phyloP scores from a whole-genome alignment of 371 early-diverging fungal genomes.

The Paramicrosporidium saccamoebae region DNA sequence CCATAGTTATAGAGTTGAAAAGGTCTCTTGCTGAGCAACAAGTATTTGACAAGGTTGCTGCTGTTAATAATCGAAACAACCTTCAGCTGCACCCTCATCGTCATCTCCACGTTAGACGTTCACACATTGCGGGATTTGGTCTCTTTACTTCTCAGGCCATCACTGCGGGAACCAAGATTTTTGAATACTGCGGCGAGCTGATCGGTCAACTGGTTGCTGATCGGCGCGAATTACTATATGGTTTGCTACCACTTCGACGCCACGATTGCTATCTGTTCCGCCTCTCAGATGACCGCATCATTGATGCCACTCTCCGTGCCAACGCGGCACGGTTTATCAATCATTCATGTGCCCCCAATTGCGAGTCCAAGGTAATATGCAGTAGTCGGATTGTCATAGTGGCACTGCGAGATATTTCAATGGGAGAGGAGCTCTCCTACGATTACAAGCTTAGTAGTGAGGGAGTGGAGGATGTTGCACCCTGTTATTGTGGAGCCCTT shows the following conservation, averaged over 20 bases:
- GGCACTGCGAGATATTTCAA: constrained; percentile 48
- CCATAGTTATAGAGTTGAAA: too few relatives aligned
- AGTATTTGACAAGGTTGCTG: too few relatives aligned
- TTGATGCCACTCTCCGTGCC: constrained; percentile 92
- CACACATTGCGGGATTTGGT: too few relatives aligned
- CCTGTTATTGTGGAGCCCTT: too few relatives aligned
- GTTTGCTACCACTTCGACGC: too few relatives aligned
- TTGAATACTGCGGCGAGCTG: constrained; percentile 90
- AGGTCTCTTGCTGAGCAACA: too few relatives aligned
- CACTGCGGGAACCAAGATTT: constrained; percentile 66
- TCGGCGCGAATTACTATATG: constrained; percentile 63
- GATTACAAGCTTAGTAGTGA: constrained; percentile 93
- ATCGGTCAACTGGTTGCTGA: constrained; percentile 85
- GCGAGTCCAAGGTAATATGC: constrained; percentile 56
- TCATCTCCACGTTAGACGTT: too few relatives aligned
- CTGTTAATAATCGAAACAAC: too few relatives aligned
- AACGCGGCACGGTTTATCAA: constrained; percentile 92
- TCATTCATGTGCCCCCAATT: constrained; percentile 93
- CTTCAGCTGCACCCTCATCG: too few relatives aligned
- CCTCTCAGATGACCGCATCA: constrained; percentile 70
- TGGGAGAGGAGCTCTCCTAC: constrained; percentile 89
- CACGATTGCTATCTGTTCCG: constrained; percentile 94
- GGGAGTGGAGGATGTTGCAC: too few relatives aligned
- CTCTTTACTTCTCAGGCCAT: constrained; percentile 70
- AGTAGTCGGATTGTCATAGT: constrained; percentile 74